Base-by-base conservation (phyloP, 768 basidiomycete genomes). In the Pisolithus albus region DNA sequence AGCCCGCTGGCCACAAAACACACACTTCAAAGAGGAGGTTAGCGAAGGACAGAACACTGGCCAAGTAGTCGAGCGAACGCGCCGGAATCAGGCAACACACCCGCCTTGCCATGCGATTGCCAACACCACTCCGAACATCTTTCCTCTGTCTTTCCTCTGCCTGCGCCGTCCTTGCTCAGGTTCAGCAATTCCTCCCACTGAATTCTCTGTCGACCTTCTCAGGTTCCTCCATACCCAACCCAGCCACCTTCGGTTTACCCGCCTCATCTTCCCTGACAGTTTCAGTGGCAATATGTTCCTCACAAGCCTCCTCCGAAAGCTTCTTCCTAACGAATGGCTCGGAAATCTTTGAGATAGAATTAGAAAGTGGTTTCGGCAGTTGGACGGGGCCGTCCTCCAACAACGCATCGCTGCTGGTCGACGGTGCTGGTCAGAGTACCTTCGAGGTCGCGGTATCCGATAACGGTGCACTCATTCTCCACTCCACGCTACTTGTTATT, bases 381-480 rank as follows among this genome's bases (percentile, higher is more conserved):
- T 84, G 81, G 75, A 73, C 70, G 0, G 80, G 81, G 0, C 23
- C 56, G 15, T 72, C 79, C 40, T 53, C 61, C 0, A 57, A 65
- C 4, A 83, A 82, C 1, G 85, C 80, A 1, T 66, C 77, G 19
- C 60, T 89, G 23, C 72, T 75, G 0, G 73, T 85, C 7, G 72
- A 76, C 40, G 61, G 63, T 26, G 60, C 61, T 39, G 64, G 61
- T 15, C 64, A 72, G 42, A 66, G 74, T 24, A 66, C 77, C 0
- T 83, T 86, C 52, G 78, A 89, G 60, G 57, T 88, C 11, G 80
- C 76, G 3, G 68, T 83, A 1, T 84, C 83, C 18, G 70, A 68
- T n/a, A n/a, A n/a, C n/a, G n/a, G n/a, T n/a, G n/a, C n/a, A n/a
- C n/a, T n/a, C n/a, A n/a, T n/a, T n/a, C n/a, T n/a, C n/a, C n/a